Evolutionary conservation across 352 stramenopile species (phyloP).

Genomic region (Pythium rhizo-oryzae): DNA sequence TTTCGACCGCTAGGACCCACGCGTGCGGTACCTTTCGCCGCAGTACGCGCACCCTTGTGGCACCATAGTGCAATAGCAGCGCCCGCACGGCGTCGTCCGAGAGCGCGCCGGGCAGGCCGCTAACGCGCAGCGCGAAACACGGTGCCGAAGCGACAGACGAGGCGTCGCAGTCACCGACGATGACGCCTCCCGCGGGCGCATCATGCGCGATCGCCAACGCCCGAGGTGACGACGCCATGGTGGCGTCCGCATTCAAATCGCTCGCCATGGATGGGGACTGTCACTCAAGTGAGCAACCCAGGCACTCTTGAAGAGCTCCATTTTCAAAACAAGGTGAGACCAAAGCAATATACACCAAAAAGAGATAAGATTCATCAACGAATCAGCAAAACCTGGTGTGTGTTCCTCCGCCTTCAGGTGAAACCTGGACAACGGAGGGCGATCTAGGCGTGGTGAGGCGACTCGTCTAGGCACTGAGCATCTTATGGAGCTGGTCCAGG

Average conservation of each 20-base stretch:
- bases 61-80: slow-evolving; percentile 66
- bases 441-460: background rate
- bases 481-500: slow-evolving; percentile 64
- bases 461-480: slow-evolving; percentile 22
- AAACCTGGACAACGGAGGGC: no score
- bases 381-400: background rate
- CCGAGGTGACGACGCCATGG: background rate
- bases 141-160: background rate
- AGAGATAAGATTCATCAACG: background rate
- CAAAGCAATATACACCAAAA: background rate
- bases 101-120: slow-evolving; percentile 59
- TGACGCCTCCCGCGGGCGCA: no score
- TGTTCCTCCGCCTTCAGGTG: background rate
- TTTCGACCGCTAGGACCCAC: background rate
- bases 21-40: slow-evolving; percentile 27
- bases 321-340: background rate
- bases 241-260: background rate
- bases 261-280: background rate
- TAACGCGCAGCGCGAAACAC: slow-evolving; percentile 42
- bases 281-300: background rate
- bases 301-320: no score
- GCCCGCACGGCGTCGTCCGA: slow-evolving; percentile 56
- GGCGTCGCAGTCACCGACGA: no score
- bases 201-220: background rate
- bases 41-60: slow-evolving; percentile 47